Evolutionary conservation across 805 yeast genomes (phyloP).

Genomic region (Ogataea nitratoaversa): DNA sequence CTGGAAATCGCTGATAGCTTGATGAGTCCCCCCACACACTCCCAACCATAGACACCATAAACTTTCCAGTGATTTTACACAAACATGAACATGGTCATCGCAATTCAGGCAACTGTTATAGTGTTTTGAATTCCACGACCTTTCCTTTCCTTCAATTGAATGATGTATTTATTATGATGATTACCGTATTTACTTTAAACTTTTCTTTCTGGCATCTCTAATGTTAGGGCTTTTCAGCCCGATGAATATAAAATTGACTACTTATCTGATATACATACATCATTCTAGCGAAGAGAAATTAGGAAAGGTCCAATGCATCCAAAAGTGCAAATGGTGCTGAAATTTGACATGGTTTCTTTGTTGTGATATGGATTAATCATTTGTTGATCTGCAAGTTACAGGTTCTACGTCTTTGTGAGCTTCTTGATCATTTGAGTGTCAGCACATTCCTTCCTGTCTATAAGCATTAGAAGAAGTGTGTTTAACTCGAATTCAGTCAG

Average conservation of each 20-base stretch:
- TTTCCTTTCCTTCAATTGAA: not conserved
- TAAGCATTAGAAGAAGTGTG: no score
- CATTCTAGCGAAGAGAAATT: not conserved
- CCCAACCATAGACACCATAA: no score
- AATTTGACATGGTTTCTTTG: not conserved
- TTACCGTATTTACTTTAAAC: conserved; percentile 19
- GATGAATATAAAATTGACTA: conserved; percentile 74
- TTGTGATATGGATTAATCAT: no score
- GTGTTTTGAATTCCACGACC: not conserved
- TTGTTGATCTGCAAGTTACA: not conserved
- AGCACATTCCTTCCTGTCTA: not conserved
- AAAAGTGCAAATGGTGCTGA: no score
- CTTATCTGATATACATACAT: conserved; percentile 45
- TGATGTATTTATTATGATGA: conserved; percentile 19
- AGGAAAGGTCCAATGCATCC: no score
- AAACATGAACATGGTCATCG: no score
- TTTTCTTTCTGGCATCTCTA: conserved; percentile 90
- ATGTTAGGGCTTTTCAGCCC: conserved; percentile 77
- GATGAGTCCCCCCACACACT: no score
- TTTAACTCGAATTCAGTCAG: conserved; percentile 1
- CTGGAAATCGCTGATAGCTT: no score
- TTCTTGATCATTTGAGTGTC: no score
- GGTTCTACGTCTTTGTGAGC: not conserved
- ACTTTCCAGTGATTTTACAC: no score
- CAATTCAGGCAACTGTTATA: no score